A percentile compares a stretch with the other conserved stretches of the same genome.
phyloP scores from a whole-genome alignment of 176 grass and related monocot genomes.

The Poa annua region DNA sequence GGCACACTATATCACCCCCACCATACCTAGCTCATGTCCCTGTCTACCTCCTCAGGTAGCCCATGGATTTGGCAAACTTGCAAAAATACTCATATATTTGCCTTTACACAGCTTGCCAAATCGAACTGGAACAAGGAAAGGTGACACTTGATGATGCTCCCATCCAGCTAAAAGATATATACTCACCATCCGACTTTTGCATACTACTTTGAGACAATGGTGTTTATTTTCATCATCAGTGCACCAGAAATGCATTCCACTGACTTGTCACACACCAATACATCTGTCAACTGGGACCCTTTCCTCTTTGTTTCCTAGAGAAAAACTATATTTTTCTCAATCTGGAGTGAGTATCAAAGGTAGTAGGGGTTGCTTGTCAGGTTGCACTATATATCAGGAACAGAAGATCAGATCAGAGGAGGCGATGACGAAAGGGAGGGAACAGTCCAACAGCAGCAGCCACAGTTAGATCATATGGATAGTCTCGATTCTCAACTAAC shows the following conservation, averaged over 20 bases:
- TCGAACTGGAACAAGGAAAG: slow-evolving; percentile 18
- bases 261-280: background rate
- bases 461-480: slow-evolving; percentile 12
- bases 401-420: background rate
- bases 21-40: background rate
- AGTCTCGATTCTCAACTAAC: background rate
- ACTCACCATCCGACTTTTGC: background rate
- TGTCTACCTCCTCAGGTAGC: slow-evolving; percentile 4
- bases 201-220: background rate
- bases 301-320: background rate
- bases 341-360: background rate
- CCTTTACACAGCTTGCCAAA: slow-evolving; percentile 3
- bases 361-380: background rate
- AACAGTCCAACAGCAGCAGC: slow-evolving; percentile 15
- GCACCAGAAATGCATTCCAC: slow-evolving; percentile 33
- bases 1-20: background rate
- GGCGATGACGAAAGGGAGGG: background rate
- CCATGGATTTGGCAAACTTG: slow-evolving; percentile 25
- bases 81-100: background rate
- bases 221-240: background rate
- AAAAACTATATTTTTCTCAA: background rate
- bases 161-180: background rate
- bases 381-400: background rate
- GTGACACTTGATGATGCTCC: slow-evolving; percentile 14
- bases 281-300: background rate